Conservation (phyloP, 345 rosid genomes). For the Corchorus capsularis region DNA sequence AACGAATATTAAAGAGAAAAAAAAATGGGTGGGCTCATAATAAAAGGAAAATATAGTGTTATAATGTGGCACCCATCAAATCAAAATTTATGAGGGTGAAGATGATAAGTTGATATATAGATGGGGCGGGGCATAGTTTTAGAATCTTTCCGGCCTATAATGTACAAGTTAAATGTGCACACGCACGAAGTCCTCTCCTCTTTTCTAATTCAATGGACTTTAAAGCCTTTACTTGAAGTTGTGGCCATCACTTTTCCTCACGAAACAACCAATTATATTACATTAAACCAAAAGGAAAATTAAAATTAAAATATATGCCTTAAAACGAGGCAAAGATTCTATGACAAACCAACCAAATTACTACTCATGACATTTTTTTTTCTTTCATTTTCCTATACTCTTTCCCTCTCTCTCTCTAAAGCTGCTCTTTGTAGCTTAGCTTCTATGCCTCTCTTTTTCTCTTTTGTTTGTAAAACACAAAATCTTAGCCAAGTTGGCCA, state of each 20-base stretch:
- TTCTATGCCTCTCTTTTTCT: neutral
- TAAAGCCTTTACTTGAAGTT: neutral
- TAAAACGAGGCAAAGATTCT: slow-evolving; percentile 16
- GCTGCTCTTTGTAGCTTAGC: slow-evolving; percentile 14
- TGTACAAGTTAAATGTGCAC: too few relatives aligned
- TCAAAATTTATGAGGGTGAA: too few relatives aligned
- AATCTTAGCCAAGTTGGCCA: slow-evolving; percentile 28
- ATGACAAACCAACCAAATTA: slow-evolving; percentile 6
- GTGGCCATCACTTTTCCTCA: neutral
- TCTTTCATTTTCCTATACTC: too few relatives aligned
- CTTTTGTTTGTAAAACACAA: neutral
- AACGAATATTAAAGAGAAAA: too few relatives aligned
- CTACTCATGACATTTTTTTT: too few relatives aligned
- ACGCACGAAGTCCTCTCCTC: too few relatives aligned
- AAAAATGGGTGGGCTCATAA: too few relatives aligned
- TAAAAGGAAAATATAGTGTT: too few relatives aligned
- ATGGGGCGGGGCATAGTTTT: too few relatives aligned
- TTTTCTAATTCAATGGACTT: neutral
- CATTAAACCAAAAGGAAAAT: neutral
- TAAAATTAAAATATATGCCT: neutral
- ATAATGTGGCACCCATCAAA: too few relatives aligned
- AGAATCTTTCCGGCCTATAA: too few relatives aligned
- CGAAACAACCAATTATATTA: slow-evolving; percentile 7
- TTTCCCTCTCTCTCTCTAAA: neutral
- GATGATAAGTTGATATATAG: too few relatives aligned